Evolutionary conservation across 345 rosid species (phyloP).

Genomic region (Arabidopsis suecica): DNA sequence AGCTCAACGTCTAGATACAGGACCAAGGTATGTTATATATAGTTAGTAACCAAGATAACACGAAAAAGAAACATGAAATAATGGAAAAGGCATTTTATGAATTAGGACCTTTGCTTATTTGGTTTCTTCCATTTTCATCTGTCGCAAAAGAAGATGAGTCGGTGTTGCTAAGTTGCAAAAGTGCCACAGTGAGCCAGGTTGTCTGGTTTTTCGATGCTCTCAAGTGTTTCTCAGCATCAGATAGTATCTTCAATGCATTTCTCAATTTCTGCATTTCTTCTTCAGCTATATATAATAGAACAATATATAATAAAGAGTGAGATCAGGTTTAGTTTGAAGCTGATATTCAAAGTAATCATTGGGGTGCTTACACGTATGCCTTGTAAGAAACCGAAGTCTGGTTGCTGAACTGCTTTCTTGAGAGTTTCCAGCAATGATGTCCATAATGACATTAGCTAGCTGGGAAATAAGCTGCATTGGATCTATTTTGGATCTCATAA

Average conservation of each 20-base stretch:
- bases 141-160: slow-evolving; percentile 58
- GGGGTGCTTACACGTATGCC: slow-evolving; percentile 63
- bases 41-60: slow-evolving; percentile 25
- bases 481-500: slow-evolving; percentile 93
- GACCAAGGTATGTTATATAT: slow-evolving; percentile 26
- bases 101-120: slow-evolving; percentile 53
- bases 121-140: slow-evolving; percentile 55
- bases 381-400: slow-evolving; percentile 58
- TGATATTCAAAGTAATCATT: neutral
- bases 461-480: slow-evolving; percentile 94
- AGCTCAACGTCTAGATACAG: slow-evolving; percentile 38
- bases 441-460: slow-evolving; percentile 92
- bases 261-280: slow-evolving; percentile 72
- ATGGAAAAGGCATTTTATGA: neutral
- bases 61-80: neutral
- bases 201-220: slow-evolving; percentile 90
- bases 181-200: slow-evolving; percentile 96
- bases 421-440: slow-evolving; percentile 75
- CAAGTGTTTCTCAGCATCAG: slow-evolving; percentile 93
- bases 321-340: neutral
- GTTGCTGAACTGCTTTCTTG: slow-evolving; percentile 68
- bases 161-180: slow-evolving; percentile 75
- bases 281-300: slow-evolving; percentile 62
- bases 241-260: slow-evolving; percentile 81
- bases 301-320: neutral